These are phyloP conservation scores for Diatrype stigma DNA, from an alignment of 2,329 filamentous ascomycete genomes.

Conservation along the genomic window DNA sequence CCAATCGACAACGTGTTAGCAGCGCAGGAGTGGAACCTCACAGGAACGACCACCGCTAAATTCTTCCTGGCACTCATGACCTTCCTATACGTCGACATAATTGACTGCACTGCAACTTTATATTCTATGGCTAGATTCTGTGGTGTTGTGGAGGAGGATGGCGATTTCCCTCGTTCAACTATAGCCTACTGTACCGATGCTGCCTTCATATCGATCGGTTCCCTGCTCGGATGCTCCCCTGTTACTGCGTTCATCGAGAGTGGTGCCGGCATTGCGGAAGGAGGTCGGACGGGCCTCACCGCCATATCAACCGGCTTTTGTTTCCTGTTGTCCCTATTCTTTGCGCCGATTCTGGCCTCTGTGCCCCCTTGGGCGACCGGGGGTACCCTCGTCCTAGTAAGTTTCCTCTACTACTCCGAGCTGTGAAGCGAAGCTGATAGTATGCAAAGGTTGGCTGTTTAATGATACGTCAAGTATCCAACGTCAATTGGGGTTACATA, in stretches of 20 bases:
- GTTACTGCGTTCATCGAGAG: conserved; percentile 74
- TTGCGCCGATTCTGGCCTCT: conserved; percentile 71
- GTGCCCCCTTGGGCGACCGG: conserved; percentile 77
- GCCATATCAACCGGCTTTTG: conserved; percentile 65
- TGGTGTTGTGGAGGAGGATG: conserved; percentile 60
- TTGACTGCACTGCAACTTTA: conserved; percentile 72
- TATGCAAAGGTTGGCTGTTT: conserved; percentile 60
- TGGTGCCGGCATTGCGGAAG: conserved; percentile 71
- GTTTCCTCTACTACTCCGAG: conserved; percentile 11
- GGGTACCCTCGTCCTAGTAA: conserved; percentile 64
- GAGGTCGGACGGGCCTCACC: conserved; percentile 68
- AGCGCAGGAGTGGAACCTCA: conserved; percentile 63
- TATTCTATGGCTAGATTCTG: conserved; percentile 81
- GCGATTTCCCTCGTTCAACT: conserved; percentile 84
- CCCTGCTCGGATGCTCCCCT: conserved; percentile 65
- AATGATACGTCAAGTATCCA: conserved; percentile 71
- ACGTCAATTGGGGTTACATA: conserved; percentile 74
- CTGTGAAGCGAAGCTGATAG: background rate
- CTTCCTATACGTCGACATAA: conserved; percentile 75
- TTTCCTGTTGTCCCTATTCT: conserved; percentile 70
- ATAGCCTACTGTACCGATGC: conserved; percentile 74
- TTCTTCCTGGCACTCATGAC: conserved; percentile 71
- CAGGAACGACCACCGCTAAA: conserved; percentile 49
- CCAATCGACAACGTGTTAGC: conserved; percentile 61
- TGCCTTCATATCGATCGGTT: conserved; percentile 65